Percentiles rank a stretch among this genome's conserved stretches.
Evolutionary conservation across 495 filamentous ascomycete genomes (phyloP).

Genomic region (Penicillium arizonense): DNA sequence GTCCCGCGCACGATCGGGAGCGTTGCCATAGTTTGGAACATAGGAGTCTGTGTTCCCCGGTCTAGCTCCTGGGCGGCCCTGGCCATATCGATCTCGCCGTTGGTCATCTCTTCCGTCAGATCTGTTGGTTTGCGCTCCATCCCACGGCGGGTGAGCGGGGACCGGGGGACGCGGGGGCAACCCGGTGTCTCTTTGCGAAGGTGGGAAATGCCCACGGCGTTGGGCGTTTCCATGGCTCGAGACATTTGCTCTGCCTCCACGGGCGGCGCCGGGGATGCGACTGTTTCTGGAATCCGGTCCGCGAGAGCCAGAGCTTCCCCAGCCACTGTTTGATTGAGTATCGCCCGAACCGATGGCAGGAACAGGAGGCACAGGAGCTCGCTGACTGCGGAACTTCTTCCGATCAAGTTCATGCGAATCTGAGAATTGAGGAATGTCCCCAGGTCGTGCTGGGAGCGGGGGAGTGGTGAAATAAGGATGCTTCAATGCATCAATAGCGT

Average conservation of each 20-base stretch:
- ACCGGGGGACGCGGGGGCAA: slow-evolving; percentile 42
- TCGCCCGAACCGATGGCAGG: slow-evolving; percentile 88
- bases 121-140: slow-evolving; percentile 23
- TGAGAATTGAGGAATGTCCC: slow-evolving; percentile 83
- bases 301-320: slow-evolving; percentile 36
- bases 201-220: slow-evolving; percentile 27
- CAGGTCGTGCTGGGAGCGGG: slow-evolving; percentile 76
- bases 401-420: slow-evolving; percentile 96
- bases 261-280: slow-evolving; percentile 35
- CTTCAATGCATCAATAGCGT: slow-evolving; percentile 89
- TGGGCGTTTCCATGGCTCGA: slow-evolving; percentile 20
- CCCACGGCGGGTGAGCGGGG: slow-evolving; percentile 31
- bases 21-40: slow-evolving; percentile 33
- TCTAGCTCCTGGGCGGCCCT: slow-evolving; percentile 23
- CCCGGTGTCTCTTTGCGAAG: slow-evolving; percentile 30
- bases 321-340: slow-evolving; percentile 65
- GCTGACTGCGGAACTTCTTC: slow-evolving; percentile 78
- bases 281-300: slow-evolving; percentile 29
- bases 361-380: slow-evolving; percentile 77
- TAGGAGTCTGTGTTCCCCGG: slow-evolving; percentile 40
- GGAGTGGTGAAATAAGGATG: slow-evolving; percentile 84
- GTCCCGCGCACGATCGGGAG: slow-evolving; percentile 26
- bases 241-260: slow-evolving; percentile 23
- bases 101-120: slow-evolving; percentile 27
- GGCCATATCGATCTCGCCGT: slow-evolving; percentile 30